A percentile compares a stretch with the other conserved stretches of the same genome.
These are phyloP conservation scores for Chlamydomonas incerta DNA, from an alignment of 139 green algal species.

Conservation along the genomic window DNA sequence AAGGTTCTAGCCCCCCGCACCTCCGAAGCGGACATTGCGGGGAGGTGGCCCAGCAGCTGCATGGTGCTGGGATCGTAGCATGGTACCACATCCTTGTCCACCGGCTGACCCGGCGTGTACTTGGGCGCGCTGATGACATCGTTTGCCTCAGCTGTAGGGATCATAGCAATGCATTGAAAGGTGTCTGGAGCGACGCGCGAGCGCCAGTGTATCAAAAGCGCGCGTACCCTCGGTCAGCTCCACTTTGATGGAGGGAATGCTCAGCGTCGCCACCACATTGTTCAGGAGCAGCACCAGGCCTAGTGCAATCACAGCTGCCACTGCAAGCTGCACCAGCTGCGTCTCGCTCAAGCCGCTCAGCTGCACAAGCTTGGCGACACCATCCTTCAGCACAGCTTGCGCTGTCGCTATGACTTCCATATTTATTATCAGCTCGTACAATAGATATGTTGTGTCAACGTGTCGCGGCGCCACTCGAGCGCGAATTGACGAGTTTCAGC, in stretches of 20 bases:
- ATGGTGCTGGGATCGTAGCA: constrained; percentile 90
- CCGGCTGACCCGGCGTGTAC: constrained; percentile 58
- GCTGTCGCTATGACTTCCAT: background rate
- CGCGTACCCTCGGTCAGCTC: constrained; percentile 26
- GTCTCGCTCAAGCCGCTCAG: constrained; percentile 17
- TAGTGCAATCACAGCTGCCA: constrained; percentile 9
- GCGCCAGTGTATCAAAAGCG: background rate
- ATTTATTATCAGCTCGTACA: no score
- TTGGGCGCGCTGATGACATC: constrained; percentile 45
- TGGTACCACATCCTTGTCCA: constrained; percentile 66
- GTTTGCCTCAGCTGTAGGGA: constrained; percentile 37
- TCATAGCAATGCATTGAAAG: background rate
- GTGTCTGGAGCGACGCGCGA: no score
- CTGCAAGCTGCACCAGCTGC: constrained; percentile 26
- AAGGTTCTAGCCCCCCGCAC: no score
- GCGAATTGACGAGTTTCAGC: no score
- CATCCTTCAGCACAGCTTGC: background rate
- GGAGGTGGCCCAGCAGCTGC: constrained; percentile 84
- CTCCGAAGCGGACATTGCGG: constrained; percentile 81
- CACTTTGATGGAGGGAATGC: constrained; percentile 48
- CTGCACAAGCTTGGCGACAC: background rate
- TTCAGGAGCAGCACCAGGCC: constrained; percentile 3
- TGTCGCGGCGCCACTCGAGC: no score
- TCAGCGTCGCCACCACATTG: constrained; percentile 30
- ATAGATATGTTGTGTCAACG: no score